Conservation (phyloP, 1,139 yeast genomes). For the Dujonia santamariae region DNA sequence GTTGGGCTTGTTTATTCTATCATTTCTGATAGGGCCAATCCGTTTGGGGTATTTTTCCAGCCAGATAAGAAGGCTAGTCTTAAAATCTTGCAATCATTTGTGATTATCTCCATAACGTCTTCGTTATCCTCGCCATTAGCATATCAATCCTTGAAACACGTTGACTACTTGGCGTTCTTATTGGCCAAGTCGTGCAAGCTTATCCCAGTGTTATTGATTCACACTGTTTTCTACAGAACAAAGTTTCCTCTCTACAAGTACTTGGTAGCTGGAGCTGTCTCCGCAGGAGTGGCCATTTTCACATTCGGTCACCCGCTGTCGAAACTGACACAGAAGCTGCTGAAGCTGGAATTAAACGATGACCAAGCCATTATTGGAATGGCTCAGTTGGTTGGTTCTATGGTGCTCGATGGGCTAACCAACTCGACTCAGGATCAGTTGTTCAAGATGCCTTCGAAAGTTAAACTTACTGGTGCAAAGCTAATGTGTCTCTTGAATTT, state of each 20-base stretch:
- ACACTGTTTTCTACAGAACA: slow-evolving; percentile 67
- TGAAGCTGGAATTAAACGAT: slow-evolving; percentile 28
- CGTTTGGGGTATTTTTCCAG: slow-evolving; percentile 27
- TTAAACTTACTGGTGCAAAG: slow-evolving; percentile 60
- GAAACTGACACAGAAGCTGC: slow-evolving; percentile 14
- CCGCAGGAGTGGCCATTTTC: slow-evolving; percentile 78
- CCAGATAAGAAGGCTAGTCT: slow-evolving; percentile 17
- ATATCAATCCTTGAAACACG: slow-evolving; percentile 70
- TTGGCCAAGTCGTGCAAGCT: slow-evolving; percentile 92
- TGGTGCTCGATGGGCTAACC: slow-evolving; percentile 85
- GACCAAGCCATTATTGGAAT: slow-evolving; percentile 55
- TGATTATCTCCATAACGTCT: slow-evolving; percentile 71
- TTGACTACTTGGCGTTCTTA: slow-evolving; percentile 80
- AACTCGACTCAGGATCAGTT: slow-evolving; percentile 91
- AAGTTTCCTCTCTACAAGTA: slow-evolving; percentile 75
- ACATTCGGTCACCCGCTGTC: slow-evolving; percentile 44
- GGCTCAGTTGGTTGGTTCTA: slow-evolving; percentile 53
- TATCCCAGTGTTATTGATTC: slow-evolving; percentile 88
- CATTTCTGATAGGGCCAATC: slow-evolving; percentile 27
- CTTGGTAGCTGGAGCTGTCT: slow-evolving; percentile 70
- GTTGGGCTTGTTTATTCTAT: slow-evolving; percentile 63
- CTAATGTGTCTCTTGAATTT: slow-evolving; percentile 81
- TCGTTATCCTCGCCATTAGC: slow-evolving; percentile 82
- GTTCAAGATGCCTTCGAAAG: slow-evolving; percentile 39
- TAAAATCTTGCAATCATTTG: slow-evolving; percentile 39